Percentiles rank a stretch among this genome's conserved stretches.
These are phyloP conservation scores for Scheffersomyces insectosa DNA, from an alignment of 1,139 yeast genomes.

Conservation along the genomic window DNA sequence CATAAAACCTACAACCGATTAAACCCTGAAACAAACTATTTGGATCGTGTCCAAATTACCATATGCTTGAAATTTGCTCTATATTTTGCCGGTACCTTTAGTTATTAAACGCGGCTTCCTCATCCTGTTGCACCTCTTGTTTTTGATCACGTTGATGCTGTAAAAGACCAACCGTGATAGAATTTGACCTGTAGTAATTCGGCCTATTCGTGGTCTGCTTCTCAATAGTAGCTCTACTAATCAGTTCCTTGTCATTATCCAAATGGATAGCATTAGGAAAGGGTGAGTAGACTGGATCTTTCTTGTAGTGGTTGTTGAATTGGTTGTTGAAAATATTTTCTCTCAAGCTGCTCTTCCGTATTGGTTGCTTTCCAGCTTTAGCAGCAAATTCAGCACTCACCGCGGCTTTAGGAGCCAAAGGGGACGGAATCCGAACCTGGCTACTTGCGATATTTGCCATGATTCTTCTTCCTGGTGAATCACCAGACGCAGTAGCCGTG, in stretches of 20 bases:
- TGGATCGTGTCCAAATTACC: no score
- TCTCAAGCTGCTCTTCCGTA: neutral
- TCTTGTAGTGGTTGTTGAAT: conserved; percentile 49
- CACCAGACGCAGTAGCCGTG: conserved; percentile 6
- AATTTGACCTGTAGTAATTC: conserved; percentile 37
- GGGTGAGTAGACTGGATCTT: conserved; percentile 39
- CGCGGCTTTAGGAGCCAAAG: neutral
- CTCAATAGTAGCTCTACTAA: conserved; percentile 19
- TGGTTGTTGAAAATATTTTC: conserved; percentile 15
- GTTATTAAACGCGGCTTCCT: no score
- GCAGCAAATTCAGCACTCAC: neutral
- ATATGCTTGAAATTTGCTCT: no score
- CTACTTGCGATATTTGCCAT: neutral
- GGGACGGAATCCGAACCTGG: conserved; percentile 1
- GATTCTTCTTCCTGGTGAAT: neutral
- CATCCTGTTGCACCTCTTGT: no score
- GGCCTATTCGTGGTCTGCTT: conserved; percentile 28
- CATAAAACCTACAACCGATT: no score
- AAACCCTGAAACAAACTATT: no score
- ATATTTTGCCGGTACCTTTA: no score
- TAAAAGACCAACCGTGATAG: conserved; percentile 43
- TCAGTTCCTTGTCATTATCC: conserved; percentile 35
- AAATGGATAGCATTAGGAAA: conserved; percentile 44
- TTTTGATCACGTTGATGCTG: conserved; percentile 21
- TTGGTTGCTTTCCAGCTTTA: neutral